phyloP scores from a whole-genome alignment of 345 rosid species.

The Lepidium africanum region DNA sequence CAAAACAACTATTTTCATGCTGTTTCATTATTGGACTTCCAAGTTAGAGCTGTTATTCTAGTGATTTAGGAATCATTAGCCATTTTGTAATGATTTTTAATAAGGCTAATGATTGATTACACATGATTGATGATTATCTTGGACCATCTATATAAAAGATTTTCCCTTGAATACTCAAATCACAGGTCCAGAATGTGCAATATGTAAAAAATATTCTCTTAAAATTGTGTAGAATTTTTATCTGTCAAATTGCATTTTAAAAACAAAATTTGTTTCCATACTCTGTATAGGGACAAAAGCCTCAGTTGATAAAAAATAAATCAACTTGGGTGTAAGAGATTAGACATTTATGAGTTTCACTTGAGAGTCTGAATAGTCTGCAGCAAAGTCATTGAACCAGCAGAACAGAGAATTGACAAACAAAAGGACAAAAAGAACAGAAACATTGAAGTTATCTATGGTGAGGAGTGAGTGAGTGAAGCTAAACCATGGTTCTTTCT shows the following conservation, averaged over 20 bases:
- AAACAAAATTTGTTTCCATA: background rate
- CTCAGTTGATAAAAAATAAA: background rate
- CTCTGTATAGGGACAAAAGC: slow-evolving; percentile 19
- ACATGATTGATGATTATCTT: slow-evolving; percentile 24
- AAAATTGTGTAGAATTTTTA: background rate
- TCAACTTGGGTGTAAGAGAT: background rate
- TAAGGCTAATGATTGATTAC: slow-evolving; percentile 22
- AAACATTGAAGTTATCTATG: background rate
- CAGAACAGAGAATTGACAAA: slow-evolving; percentile 25
- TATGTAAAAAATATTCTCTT: too few species aligned
- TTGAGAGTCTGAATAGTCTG: slow-evolving; percentile 14
- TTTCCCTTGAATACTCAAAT: background rate
- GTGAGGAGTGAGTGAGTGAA: slow-evolving; percentile 13
- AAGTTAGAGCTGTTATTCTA: slow-evolving; percentile 18
- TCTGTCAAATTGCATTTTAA: slow-evolving; percentile 8
- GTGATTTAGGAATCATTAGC: slow-evolving; percentile 23
- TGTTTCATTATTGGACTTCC: slow-evolving; percentile 20
- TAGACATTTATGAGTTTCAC: slow-evolving; percentile 26
- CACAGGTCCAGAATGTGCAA: too few species aligned
- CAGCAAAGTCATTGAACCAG: slow-evolving; percentile 10
- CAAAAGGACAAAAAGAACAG: slow-evolving; percentile 19
- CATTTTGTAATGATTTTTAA: slow-evolving; percentile 18
- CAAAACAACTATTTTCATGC: slow-evolving; percentile 15
- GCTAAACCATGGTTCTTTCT: slow-evolving; percentile 12
- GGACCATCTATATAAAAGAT: background rate